phyloP scores from a whole-genome alignment of 169 alveolate genomes.

The Plasmodium vivax region DNA sequence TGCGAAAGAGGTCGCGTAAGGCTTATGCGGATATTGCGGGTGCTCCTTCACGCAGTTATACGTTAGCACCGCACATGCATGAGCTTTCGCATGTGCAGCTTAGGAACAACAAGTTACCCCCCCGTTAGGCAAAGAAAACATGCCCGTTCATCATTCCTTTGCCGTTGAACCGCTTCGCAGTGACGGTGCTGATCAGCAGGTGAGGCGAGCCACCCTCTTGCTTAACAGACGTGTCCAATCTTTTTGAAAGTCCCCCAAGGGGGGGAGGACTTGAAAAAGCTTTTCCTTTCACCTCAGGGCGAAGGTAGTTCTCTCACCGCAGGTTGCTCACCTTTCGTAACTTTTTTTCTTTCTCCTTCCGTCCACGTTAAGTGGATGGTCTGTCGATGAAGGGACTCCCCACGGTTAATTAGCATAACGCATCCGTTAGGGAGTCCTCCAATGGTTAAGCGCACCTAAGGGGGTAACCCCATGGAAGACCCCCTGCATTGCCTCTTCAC shows the following conservation, averaged over 20 bases:
- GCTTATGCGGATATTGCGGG: neutral
- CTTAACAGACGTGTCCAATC: neutral
- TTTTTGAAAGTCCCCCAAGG: neutral
- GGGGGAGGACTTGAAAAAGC: neutral
- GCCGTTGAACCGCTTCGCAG: neutral
- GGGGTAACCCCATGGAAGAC: neutral
- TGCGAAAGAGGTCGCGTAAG: neutral
- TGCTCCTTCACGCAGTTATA: neutral
- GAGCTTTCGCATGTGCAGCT: neutral
- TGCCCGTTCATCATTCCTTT: neutral
- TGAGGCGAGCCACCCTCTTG: neutral
- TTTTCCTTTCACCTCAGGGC: neutral
- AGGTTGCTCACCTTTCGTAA: neutral
- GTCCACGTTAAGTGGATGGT: neutral
- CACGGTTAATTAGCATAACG: neutral
- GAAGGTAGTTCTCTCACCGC: neutral
- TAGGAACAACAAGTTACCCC: neutral
- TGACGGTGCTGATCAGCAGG: neutral
- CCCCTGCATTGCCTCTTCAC: neutral
- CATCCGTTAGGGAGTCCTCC: neutral
- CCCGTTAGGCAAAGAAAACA: neutral
- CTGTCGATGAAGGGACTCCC: neutral
- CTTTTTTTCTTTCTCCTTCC: no score
- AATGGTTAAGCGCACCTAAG: neutral
- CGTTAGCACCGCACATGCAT: neutral